Percentiles rank a stretch among this genome's conserved stretches.
Evolutionary conservation across 352 stramenopile genomes (phyloP).

Genomic region (Pythium sp.): DNA sequence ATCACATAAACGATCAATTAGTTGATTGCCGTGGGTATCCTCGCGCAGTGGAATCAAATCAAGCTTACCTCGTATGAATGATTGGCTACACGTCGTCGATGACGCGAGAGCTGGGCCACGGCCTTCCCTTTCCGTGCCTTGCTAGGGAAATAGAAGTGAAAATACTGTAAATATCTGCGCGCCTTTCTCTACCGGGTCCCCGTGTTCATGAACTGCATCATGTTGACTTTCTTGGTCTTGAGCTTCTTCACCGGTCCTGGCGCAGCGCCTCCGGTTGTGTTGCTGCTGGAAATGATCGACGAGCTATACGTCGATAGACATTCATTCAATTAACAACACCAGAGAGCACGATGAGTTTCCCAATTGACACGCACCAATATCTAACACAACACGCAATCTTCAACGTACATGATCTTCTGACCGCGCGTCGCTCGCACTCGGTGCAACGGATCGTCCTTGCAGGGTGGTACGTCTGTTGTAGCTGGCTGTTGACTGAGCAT

Average conservation of each 20-base stretch:
- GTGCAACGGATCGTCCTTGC: background rate
- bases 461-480: background rate
- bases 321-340: background rate
- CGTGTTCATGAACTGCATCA: constrained; percentile 80
- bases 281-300: constrained; percentile 23
- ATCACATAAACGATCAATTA: background rate
- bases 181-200: constrained; percentile 15
- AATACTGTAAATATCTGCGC: background rate
- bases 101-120: no score
- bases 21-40: no score
- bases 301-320: constrained; percentile 11
- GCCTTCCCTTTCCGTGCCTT: no score
- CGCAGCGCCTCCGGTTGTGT: background rate
- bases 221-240: constrained; percentile 70
- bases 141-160: constrained; percentile 3
- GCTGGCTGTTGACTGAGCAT: background rate
- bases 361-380: no score
- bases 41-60: no score
- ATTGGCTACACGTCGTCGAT: no score
- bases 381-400: background rate
- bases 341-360: background rate
- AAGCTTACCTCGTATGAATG: no score
- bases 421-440: constrained; percentile 22
- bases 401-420: constrained; percentile 44
- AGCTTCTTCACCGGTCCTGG: constrained; percentile 3